Evolutionary conservation across 2,329 filamentous ascomycete genomes (phyloP), one percentile per base, ranked within the genome.

Genomic region (Colletotrichum tofieldiae): DNA sequence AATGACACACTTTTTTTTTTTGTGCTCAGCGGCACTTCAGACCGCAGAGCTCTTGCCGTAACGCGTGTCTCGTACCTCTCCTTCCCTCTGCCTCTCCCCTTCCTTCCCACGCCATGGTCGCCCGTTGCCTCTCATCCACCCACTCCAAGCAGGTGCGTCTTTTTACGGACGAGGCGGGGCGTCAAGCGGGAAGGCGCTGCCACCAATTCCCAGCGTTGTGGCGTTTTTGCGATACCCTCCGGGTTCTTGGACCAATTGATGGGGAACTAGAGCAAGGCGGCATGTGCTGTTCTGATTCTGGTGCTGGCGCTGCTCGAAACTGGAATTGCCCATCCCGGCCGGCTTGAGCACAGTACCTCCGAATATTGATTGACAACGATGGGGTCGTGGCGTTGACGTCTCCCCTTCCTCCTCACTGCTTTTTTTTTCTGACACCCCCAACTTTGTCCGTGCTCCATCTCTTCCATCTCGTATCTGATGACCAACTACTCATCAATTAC

Each of bases 151-250:
- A 72, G 65, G 69, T 72, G 69, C 65, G 69, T 72, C 69, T n/a
- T 72, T 72, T 72, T 68, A 63, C 69, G 39, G 69, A 66, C 58
- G 54, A 58, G 69, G 69, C 65, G 69, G 69, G 69, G 64, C 49
- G 62, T 68, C 52, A 18, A 58, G 49, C 56, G 55, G 63, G 55
- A 71, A 67, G 63, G 55, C 43, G 67, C 66, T 58, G 66, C 41
- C 29, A 37, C 62, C 55, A 39, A 20, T 39, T 37, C n/a, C 32
- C 52, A 55, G 18, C 11, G 52, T 55, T 35, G 55, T 66, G 67
- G 67, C 67, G 65, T 72, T 68, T 68, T 49, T 16, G 51, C n/a
- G 65, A 72, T 68, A 64, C 54, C 43, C 39, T 56, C 52, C 52
- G 39, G 37, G 54, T 66, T 47, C 54, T 41, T 55, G 47, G 61